These are phyloP conservation scores for Pestalotiopsis sp. DNA, from an alignment of 2,329 filamentous ascomycete genomes.

Conservation along the genomic window DNA sequence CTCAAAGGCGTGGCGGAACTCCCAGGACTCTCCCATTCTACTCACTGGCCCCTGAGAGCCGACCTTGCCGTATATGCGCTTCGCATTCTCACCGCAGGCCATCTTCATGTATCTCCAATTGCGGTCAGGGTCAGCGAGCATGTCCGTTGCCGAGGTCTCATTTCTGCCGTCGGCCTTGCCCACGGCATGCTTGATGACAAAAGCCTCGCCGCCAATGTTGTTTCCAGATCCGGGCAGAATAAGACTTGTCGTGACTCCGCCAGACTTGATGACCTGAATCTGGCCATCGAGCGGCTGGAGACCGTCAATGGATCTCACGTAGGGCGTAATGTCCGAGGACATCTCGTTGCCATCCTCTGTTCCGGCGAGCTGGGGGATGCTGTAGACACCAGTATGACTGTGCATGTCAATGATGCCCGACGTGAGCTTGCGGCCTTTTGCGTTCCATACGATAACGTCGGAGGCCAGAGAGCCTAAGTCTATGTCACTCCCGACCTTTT, in stretches of 20 bases:
- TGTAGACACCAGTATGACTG: conserved; percentile 64
- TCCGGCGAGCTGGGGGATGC: conserved; percentile 57
- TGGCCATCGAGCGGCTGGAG: conserved; percentile 66
- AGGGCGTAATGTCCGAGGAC: conserved; percentile 67
- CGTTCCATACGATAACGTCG: conserved; percentile 57
- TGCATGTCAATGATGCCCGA: conserved; percentile 75
- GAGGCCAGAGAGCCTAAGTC: conserved; percentile 41
- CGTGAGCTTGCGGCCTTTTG: conserved; percentile 63
- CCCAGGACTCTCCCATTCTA: conserved; percentile 70
- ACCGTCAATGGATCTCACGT: conserved; percentile 67
- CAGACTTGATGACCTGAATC: conserved; percentile 71
- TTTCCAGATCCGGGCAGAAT: conserved; percentile 72
- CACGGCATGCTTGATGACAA: conserved; percentile 69
- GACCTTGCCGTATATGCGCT: conserved; percentile 59
- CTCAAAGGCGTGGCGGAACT: conserved; percentile 70
- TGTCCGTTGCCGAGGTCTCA: conserved; percentile 64
- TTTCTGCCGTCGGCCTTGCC: conserved; percentile 60
- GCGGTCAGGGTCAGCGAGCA: conserved; percentile 67
- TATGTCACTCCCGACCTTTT: conserved; percentile 44
- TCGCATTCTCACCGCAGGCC: conserved; percentile 74
- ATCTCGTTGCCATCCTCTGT: conserved; percentile 66
- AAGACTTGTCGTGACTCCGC: conserved; percentile 71
- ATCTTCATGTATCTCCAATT: conserved; percentile 76
- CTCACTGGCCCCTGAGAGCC: conserved; percentile 60
- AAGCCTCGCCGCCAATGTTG: conserved; percentile 74